These are phyloP conservation scores for Ogataea corticis DNA, from an alignment of 805 yeast species.

Conservation along the genomic window DNA sequence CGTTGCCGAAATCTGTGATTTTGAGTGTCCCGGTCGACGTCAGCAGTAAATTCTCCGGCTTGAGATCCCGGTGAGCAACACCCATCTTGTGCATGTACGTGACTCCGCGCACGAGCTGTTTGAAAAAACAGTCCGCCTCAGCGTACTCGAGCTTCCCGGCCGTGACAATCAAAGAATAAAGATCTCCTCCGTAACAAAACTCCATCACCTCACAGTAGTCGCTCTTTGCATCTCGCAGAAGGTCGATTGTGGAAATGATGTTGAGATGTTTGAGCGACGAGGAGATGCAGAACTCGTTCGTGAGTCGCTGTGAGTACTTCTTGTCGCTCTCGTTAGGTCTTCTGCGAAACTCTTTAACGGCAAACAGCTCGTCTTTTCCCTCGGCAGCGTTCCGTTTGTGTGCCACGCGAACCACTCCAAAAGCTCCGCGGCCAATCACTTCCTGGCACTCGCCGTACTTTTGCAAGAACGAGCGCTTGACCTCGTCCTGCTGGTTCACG, in stretches of 20 bases:
- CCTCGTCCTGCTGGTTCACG: constrained; percentile 25
- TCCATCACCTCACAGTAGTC: constrained; percentile 87
- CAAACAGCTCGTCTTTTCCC: constrained; percentile 46
- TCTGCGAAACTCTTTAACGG: constrained; percentile 83
- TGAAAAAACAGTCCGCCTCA: constrained; percentile 89
- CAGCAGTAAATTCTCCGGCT: constrained; percentile 80
- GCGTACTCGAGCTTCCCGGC: constrained; percentile 76
- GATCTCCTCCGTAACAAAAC: constrained; percentile 79
- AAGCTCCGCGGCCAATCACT: constrained; percentile 90
- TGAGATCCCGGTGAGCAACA: constrained; percentile 84
- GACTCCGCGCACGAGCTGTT: constrained; percentile 81
- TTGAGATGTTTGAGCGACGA: constrained; percentile 76
- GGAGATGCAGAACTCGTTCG: constrained; percentile 81
- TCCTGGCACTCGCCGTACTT: constrained; percentile 95
- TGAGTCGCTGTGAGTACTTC: constrained; percentile 69
- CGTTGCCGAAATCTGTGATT: constrained; percentile 86
- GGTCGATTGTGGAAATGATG: constrained; percentile 73
- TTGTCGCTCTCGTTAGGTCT: constrained; percentile 61
- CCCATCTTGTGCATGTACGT: constrained; percentile 90
- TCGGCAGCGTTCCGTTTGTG: constrained; percentile 56
- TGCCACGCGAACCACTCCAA: constrained; percentile 88
- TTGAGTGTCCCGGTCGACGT: constrained; percentile 73
- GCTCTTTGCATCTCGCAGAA: constrained; percentile 78
- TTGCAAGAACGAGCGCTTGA: constrained; percentile 66
- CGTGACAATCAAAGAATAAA: constrained; percentile 70